phyloP scores from a whole-genome alignment of 2,329 filamentous ascomycete species.

The Erysiphe neolycopersici region DNA sequence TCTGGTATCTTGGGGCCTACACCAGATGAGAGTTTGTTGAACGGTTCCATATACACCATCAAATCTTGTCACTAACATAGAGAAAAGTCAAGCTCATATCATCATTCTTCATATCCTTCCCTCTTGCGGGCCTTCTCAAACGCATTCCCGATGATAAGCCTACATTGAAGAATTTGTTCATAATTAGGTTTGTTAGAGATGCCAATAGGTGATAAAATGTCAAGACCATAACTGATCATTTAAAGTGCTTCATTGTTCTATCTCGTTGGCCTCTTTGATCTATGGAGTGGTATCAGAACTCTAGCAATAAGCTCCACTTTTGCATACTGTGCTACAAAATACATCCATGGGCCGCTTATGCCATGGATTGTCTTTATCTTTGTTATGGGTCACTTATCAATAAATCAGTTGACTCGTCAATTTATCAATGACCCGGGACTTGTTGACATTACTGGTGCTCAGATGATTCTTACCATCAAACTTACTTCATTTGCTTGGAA shows the following conservation, averaged over 20 bases:
- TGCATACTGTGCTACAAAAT: slow-evolving; percentile 61
- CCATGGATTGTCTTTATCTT: slow-evolving; percentile 91
- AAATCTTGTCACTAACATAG: too few species aligned
- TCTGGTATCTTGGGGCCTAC: slow-evolving; percentile 31
- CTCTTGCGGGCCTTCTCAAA: slow-evolving; percentile 68
- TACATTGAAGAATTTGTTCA: slow-evolving; percentile 67
- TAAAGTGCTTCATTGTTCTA: slow-evolving; percentile 61
- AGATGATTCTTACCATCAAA: slow-evolving; percentile 98
- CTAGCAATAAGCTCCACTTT: slow-evolving; percentile 54
- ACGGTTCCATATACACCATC: neutral
- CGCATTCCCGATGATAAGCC: slow-evolving; percentile 67
- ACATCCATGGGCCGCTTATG: slow-evolving; percentile 74
- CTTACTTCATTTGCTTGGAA: slow-evolving; percentile 95
- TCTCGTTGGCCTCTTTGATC: slow-evolving; percentile 71
- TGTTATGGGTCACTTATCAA: slow-evolving; percentile 82
- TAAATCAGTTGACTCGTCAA: slow-evolving; percentile 69
- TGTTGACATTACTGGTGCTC: slow-evolving; percentile 77
- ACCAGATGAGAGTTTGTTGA: slow-evolving; percentile 30
- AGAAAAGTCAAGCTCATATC: slow-evolving; percentile 66
- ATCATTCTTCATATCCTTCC: slow-evolving; percentile 78
- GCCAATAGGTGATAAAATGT: neutral
- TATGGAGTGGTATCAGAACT: slow-evolving; percentile 65
- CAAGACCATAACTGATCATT: slow-evolving; percentile 2
- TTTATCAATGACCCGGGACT: slow-evolving; percentile 33
- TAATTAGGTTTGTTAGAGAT: slow-evolving; percentile 31